Evolutionary conservation across 1,139 yeast genomes (phyloP), one percentile per base, ranked within the genome.

Genomic region (Taphrina deformans): DNA sequence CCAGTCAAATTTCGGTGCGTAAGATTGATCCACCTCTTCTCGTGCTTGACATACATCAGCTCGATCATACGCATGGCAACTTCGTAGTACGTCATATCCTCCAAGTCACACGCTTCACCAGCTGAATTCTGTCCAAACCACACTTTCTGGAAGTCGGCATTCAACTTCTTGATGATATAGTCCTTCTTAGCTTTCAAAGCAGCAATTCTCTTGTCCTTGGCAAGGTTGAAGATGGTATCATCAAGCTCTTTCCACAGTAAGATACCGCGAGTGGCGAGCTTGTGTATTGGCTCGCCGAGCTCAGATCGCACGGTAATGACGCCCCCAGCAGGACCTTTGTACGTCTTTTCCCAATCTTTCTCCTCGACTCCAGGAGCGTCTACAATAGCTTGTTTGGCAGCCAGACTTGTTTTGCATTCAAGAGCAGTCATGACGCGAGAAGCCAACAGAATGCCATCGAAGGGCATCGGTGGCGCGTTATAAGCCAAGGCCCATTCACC

Each of bases 261-360:
- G 69, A 93, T 98, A 82, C 97, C 98, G 78, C 99, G 88, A 67
- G 99, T 93, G 46, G 99, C 99, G 73, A 93, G 84, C 81, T 93
- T 93, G 80, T 93, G 99, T 75, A 93, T 93, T 74, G 99, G 99
- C 80, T 93, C 99, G 76, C 99, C 99, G 98, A 93, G 93, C 82
- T 93, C 99, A 35, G 98, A 92, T 76, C 89, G 84, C 69, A 93
- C 99, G 66, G 99, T 92, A 72, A 93, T 82, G 70, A 95, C 85
- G 78, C 99, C 99, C 79, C 99, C 99, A 69, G 98, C 87, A 73
- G 97, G 92, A 75, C 87, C 88, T 80, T 89, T 89, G 81, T 93
- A 93, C 62, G 98, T 89, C 73, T 83, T 83, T 79, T 93, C 99
- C 99, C 99, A 93, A 75, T 89, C 79, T 56, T 78, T 74, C 76